A percentile compares a stretch with the other conserved stretches of the same genome.
phyloP scores from a whole-genome alignment of 2,329 filamentous ascomycete species.

The Colletotrichum higginsianum region DNA sequence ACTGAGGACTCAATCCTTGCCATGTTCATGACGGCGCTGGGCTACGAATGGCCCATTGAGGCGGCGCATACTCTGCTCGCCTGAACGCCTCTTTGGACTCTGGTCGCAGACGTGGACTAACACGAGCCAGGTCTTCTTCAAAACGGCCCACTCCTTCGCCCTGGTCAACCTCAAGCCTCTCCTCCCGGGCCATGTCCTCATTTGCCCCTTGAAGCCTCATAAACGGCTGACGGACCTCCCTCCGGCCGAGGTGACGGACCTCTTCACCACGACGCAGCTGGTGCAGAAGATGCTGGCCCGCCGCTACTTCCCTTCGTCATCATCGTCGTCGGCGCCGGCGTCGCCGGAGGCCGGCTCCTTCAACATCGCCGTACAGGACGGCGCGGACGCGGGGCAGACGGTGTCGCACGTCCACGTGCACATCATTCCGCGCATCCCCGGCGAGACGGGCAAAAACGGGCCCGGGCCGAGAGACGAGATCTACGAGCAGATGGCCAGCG shows the following conservation, averaged over 20 bases:
- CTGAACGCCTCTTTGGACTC: not conserved
- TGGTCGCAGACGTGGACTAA: slow-evolving; percentile 3
- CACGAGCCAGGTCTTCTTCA: slow-evolving; percentile 82
- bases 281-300: slow-evolving; percentile 82
- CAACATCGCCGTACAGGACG: slow-evolving; percentile 97
- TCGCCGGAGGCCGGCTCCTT: slow-evolving; percentile 76
- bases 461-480: slow-evolving; percentile 76
- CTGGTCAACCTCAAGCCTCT: slow-evolving; percentile 97
- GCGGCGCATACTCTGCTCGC: not conserved
- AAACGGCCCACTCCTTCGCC: slow-evolving; percentile 84
- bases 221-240: slow-evolving; percentile 83
- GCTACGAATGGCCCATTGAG: not conserved
- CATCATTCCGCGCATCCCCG: slow-evolving; percentile 81
- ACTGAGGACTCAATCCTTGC: not conserved
- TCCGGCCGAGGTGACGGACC: slow-evolving; percentile 79
- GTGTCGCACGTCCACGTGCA: slow-evolving; percentile 95
- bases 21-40: not conserved
- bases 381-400: slow-evolving; percentile 90
- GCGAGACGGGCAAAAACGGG: slow-evolving; percentile 62
- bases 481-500: slow-evolving; percentile 86
- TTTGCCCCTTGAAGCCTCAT: slow-evolving; percentile 81
- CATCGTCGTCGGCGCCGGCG: slow-evolving; percentile 63
- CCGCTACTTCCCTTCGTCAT: slow-evolving; percentile 64
- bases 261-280: slow-evolving; percentile 89
- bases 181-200: slow-evolving; percentile 91